Conservation (phyloP, 2,329 filamentous ascomycete genomes). For the Akanthomyces dipterigenus region DNA sequence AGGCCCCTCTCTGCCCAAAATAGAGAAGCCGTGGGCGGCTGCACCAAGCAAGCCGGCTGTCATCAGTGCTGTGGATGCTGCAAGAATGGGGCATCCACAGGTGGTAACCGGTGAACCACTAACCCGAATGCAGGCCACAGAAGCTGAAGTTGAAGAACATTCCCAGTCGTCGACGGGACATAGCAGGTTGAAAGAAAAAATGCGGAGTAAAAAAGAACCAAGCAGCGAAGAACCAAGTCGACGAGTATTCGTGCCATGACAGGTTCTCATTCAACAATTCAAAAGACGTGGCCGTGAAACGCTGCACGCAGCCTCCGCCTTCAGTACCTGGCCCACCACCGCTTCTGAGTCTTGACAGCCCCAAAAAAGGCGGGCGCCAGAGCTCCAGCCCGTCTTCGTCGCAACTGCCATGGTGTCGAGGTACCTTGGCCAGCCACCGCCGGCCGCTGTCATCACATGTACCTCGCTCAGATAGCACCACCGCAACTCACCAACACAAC, state of each 20-base stretch:
- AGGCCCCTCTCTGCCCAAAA: neutral
- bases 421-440: neutral
- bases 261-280: too few species aligned
- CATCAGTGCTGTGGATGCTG: neutral
- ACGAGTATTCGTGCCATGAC: too few species aligned
- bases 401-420: neutral
- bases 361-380: neutral
- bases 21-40: neutral
- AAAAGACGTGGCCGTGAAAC: neutral
- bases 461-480: neutral
- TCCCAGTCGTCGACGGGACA: neutral
- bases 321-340: too few species aligned
- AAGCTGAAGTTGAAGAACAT: too few species aligned
- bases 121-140: slow-evolving; percentile 2
- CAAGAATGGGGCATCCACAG: neutral
- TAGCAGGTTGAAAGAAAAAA: neutral
- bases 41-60: neutral
- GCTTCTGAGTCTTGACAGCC: neutral
- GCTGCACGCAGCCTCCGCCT: neutral
- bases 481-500: slow-evolving; percentile 9
- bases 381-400: neutral
- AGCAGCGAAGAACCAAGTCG: neutral
- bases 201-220: neutral
- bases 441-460: neutral
- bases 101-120: neutral